Base-by-base conservation (phyloP, 177 flowering plant species). In the Vitis hybrid region DNA sequence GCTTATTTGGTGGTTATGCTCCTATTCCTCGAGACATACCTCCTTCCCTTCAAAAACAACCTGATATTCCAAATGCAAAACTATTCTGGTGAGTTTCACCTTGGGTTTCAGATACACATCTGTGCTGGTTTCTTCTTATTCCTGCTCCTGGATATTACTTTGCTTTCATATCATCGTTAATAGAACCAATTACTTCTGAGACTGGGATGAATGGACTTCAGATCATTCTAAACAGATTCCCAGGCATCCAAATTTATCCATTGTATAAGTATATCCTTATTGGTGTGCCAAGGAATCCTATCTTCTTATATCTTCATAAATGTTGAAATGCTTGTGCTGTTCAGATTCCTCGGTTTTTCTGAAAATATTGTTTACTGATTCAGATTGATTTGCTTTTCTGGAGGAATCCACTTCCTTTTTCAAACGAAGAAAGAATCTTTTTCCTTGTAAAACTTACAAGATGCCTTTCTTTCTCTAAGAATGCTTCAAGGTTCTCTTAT, bases 1-100 rank as follows among this genome's bases (percentile, higher is more conserved):
- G 88, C 64, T 81, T 92, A 11, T 92, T 92, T 75, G 97, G 95
- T 77, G 97, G 97, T 48, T 90, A 84, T 84, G 97, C 92, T 71
- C 97, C 97, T 46, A 84, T 90, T 78, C 83, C 93, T 7, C 67
- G 84, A 71, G 87, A 86, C 51, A 55, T 82, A 14, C 70, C 87
- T 60, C 68, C 70, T 65, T 54, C 79, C 27, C 64, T 70, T 63
- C 73, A 74, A 54, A 59, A 66, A 52, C 71, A 75, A 30, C 64
- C 71, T 74, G 71, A 77, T 62, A 17, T 19, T 61, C 49, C 76
- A 60, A 70, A 81, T 30, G 71, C 73, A 18, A 81, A 79, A 63
- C 72, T 91, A 68, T 86, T 74, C 50, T 77, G 89, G 93, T 89
- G 66, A 74, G 84, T 40, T 46, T 27, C 14, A 21, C 21, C 61